These are phyloP conservation scores for Globisporangium rhizosaccharum DNA, from an alignment of 352 stramenopile species.

Conservation along the genomic window DNA sequence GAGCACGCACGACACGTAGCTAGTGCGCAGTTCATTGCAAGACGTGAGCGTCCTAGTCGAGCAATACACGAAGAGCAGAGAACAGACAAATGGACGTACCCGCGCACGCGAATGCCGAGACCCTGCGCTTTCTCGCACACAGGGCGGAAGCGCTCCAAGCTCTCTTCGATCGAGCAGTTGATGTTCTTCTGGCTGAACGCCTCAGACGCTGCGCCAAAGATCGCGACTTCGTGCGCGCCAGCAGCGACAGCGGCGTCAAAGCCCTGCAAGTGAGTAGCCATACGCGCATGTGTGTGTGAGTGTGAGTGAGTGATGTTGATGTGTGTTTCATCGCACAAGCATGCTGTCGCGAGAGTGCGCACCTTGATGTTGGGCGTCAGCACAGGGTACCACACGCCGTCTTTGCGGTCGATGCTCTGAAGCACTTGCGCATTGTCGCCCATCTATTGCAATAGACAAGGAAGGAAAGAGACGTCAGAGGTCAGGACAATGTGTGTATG, in stretches of 20 bases:
- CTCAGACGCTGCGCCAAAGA: constrained; percentile 95
- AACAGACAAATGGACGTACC: constrained; percentile 28
- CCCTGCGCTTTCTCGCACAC: constrained; percentile 82
- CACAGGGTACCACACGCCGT: constrained; percentile 84
- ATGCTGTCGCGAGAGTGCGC: background rate
- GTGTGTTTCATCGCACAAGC: background rate
- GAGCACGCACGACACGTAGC: constrained; percentile 96
- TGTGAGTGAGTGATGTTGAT: background rate
- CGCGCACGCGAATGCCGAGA: constrained; percentile 85
- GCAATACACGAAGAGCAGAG: too few relatives aligned
- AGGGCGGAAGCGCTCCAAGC: constrained; percentile 88
- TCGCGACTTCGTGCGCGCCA: constrained; percentile 90
- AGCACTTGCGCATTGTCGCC: constrained; percentile 89
- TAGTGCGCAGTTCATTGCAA: constrained; percentile 9
- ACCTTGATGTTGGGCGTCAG: constrained; percentile 94
- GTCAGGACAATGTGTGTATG: too few relatives aligned
- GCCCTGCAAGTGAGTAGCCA: constrained; percentile 29
- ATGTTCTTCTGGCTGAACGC: constrained; percentile 96
- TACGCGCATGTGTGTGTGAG: background rate
- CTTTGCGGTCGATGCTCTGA: constrained; percentile 66
- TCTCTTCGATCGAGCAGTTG: constrained; percentile 96
- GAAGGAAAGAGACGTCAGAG: background rate
- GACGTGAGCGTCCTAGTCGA: background rate
- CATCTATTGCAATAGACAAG: constrained; percentile 70
- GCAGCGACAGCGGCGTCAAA: constrained; percentile 85